Evolutionary conservation across 2,329 filamentous ascomycete genomes (phyloP).

Genomic region (Penicillium expansum): DNA sequence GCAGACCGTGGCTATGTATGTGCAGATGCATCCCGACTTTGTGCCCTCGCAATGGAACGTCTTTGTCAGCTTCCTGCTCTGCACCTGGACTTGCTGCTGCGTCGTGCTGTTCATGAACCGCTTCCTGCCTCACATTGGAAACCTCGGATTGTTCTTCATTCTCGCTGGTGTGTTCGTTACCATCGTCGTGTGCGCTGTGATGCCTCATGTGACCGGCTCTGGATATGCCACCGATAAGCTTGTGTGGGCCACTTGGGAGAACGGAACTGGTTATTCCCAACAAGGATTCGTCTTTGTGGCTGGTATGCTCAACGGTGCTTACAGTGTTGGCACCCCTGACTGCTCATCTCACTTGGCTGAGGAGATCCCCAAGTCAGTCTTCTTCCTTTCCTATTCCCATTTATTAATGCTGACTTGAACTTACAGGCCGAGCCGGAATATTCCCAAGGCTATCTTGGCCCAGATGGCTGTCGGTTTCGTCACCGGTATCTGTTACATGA

Average conservation of each 20-base stretch:
- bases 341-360: conserved; percentile 64
- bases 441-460: conserved; percentile 50
- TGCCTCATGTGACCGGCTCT: conserved; percentile 48
- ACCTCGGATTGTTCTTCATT: conserved; percentile 57
- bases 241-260: conserved; percentile 58
- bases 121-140: conserved; percentile 51
- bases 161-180: conserved; percentile 53
- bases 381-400: neutral
- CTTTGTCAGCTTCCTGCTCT: conserved; percentile 57
- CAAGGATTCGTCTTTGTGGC: conserved; percentile 63
- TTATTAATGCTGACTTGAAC: conserved; percentile 8
- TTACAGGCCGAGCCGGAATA: conserved; percentile 41
- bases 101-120: conserved; percentile 59
- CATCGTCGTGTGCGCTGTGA: conserved; percentile 53
- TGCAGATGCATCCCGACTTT: conserved; percentile 56
- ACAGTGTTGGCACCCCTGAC: conserved; percentile 65
- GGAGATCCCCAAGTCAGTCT: conserved; percentile 53
- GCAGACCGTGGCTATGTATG: conserved; percentile 61
- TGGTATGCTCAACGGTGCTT: conserved; percentile 68
- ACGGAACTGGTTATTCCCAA: conserved; percentile 42
- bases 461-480: conserved; percentile 51
- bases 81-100: conserved; percentile 54
- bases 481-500: conserved; percentile 49
- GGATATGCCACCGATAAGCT: conserved; percentile 51
- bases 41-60: conserved; percentile 56